These are phyloP conservation scores for Gossypium turneri DNA, from an alignment of 345 rosid species.

Conservation along the genomic window DNA sequence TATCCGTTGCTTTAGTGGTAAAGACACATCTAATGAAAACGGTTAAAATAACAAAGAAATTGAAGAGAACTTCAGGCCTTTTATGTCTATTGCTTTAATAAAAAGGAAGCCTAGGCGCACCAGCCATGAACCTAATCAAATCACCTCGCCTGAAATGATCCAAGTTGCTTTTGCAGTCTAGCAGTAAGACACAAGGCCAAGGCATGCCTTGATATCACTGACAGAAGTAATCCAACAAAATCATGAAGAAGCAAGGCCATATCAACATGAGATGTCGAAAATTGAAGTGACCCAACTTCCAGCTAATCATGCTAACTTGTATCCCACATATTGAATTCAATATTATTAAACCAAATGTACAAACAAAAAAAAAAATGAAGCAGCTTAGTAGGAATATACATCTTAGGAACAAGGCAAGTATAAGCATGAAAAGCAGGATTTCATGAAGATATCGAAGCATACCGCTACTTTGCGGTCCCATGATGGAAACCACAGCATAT, in stretches of 20 bases:
- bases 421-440: background rate
- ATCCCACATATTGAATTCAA: background rate
- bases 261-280: background rate
- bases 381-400: background rate
- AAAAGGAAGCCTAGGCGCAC: no score
- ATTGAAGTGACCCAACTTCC: background rate
- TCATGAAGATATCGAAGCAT: conserved; percentile 25
- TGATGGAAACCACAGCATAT: conserved; percentile 89
- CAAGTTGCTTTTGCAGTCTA: no score
- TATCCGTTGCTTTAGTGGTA: no score
- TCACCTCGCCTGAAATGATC: no score
- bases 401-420: background rate
- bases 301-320: background rate
- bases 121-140: no score
- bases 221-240: background rate
- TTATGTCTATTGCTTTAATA: no score
- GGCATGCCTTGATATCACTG: no score
- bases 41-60: no score
- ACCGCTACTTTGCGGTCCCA: conserved; percentile 99
- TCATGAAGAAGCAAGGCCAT: background rate
- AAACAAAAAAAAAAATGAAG: background rate
- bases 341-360: background rate
- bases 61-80: no score
- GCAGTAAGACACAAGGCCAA: no score
- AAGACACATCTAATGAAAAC: no score